Conservation (phyloP, 2,329 filamentous ascomycete genomes). For the Fusarium avenaceum region DNA sequence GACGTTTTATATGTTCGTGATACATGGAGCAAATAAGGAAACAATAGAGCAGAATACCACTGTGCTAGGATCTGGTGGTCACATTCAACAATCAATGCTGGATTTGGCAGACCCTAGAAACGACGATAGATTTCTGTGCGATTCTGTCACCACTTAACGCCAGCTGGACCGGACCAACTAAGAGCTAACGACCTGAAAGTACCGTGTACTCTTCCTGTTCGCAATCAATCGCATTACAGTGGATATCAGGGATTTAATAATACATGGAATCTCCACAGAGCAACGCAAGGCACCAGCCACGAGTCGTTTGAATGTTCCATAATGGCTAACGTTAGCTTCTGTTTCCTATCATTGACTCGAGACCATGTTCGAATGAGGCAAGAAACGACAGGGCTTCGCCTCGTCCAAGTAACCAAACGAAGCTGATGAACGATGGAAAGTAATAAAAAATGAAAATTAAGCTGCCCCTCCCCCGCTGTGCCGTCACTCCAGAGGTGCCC, state of each 20-base stretch:
- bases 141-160: conserved; percentile 33
- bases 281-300: conserved; percentile 31
- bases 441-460: too few species aligned
- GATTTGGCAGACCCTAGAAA: conserved; percentile 34
- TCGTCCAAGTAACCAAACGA: background rate
- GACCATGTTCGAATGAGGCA: conserved; percentile 7
- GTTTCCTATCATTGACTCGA: conserved; percentile 11
- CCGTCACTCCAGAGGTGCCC: background rate
- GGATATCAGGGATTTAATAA: conserved; percentile 33
- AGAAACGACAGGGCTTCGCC: background rate
- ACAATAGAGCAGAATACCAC: conserved; percentile 1
- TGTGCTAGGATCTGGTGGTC: conserved; percentile 23
- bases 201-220: conserved; percentile 16
- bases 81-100: conserved; percentile 21
- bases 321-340: too few species aligned
- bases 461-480: conserved; percentile 41
- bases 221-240: conserved; percentile 34
- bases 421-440: background rate
- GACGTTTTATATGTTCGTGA: conserved; percentile 17
- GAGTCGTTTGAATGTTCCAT: conserved; percentile 1
- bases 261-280: conserved; percentile 22
- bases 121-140: conserved; percentile 43
- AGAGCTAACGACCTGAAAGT: background rate
- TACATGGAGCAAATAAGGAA: background rate
- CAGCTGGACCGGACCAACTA: background rate